Base-by-base conservation (phyloP, 2,329 filamentous ascomycete genomes). In the Stromatinia cepivora region DNA sequence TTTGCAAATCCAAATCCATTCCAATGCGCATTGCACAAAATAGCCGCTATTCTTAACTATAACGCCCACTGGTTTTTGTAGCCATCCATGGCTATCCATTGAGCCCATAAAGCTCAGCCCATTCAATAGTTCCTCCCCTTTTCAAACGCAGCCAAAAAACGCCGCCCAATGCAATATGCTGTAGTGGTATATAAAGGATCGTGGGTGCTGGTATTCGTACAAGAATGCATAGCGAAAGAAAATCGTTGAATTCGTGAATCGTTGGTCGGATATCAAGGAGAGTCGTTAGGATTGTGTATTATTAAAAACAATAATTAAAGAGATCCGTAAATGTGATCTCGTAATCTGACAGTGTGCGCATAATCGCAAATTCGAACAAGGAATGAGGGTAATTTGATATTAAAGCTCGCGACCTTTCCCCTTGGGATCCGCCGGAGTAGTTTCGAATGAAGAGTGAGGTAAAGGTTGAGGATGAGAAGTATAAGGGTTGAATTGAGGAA, bases 141-240 rank as follows among this genome's bases (percentile, higher is more conserved):
- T 62, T 28, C 50, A 54, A 69, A 39, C 53, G 58, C 50, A 57
- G 13, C 8, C 25, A 31, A 50, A 61, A 28, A 76, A 76, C 75
- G 70, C 75, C 75, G 66, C 69, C 72, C 72, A 70, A 76, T 76
- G 75, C 75, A 74, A 70, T 62, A 73, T 73, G 72, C 72, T 70
- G 69, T 61, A 69, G 71, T 74, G 68, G 64, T 67, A 70, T 70
- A 59, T 65, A 61, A 69, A 70, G 68, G 68, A 70, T 67, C 70
- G 75, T 76, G 75, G 75, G 74, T 72, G 72, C 72, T 73, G 71
- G 74, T 76, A 77, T 75, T 76, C 74, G 73, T 77, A 78, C 74
- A 76, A 63, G 75, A 76, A 76, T 73, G 73, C 73, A 72, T 76
- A 76, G 73, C 69, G 56, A 73, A 69, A 54, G 58, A 69, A 71